Percentiles rank a stretch among this genome's conserved stretches.
These are phyloP conservation scores for Penicillium sp. DNA, from an alignment of 2,329 filamentous ascomycete species.

Conservation along the genomic window DNA sequence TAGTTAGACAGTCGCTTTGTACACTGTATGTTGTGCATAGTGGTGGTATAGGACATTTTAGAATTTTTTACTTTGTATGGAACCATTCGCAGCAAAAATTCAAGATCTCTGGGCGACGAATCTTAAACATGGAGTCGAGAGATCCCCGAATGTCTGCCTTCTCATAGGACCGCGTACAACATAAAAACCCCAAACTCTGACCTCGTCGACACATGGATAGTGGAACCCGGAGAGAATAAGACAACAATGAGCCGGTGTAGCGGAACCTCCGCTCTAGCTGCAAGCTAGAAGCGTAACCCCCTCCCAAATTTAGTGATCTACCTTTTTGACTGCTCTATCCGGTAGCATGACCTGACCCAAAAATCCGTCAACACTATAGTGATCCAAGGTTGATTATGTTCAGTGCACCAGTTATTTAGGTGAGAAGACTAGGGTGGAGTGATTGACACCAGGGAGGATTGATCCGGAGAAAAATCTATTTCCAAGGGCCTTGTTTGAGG, in stretches of 20 bases:
- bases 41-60: neutral
- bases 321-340: neutral
- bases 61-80: neutral
- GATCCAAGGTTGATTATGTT: slow-evolving; percentile 5
- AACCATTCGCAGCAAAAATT: slow-evolving; percentile 13
- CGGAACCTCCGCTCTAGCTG: neutral
- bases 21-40: neutral
- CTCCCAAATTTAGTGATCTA: slow-evolving; percentile 4
- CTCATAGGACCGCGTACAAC: neutral
- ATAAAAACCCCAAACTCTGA: neutral
- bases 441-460: neutral
- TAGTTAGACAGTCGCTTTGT: neutral
- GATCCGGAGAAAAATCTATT: slow-evolving; percentile 3
- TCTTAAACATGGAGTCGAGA: slow-evolving; percentile 14
- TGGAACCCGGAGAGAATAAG: neutral
- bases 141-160: neutral
- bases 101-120: slow-evolving; percentile 5
- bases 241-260: slow-evolving; percentile 1
- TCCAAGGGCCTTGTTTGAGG: neutral
- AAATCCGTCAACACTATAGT: slow-evolving; percentile 6
- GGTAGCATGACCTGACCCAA: slow-evolving; percentile 4
- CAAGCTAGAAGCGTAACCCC: neutral
- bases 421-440: neutral
- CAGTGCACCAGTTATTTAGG: slow-evolving; percentile 8
- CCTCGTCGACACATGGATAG: neutral